Evolutionary conservation across 139 green algal species (phyloP).

Genomic region (Bryopsis sp.): DNA sequence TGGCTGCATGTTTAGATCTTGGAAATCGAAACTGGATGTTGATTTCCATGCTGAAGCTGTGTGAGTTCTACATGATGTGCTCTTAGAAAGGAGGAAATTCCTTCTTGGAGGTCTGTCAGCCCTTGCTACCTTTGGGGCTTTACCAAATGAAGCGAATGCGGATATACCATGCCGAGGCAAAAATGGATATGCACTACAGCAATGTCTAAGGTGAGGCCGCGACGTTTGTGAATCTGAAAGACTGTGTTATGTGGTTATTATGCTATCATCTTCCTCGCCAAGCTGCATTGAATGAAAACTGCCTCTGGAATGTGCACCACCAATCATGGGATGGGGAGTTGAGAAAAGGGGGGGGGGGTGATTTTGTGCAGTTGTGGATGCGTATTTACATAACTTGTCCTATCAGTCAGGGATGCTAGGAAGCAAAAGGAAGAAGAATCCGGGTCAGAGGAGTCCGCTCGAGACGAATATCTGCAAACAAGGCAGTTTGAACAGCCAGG

Average conservation of each 20-base stretch:
- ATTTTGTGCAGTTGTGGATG: not conserved
- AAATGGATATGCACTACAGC: constrained; percentile 34
- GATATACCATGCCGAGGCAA: constrained; percentile 25
- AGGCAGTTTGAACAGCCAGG: constrained; percentile 45
- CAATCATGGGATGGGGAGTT: not conserved
- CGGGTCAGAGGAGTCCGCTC: not conserved
- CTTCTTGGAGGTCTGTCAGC: too few relatives aligned
- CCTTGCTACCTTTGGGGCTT: too few relatives aligned
- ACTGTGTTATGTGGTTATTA: not conserved
- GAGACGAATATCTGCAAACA: constrained; percentile 26
- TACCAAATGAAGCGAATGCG: too few relatives aligned
- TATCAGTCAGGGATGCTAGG: not conserved
- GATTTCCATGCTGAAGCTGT: too few relatives aligned
- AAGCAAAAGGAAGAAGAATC: not conserved
- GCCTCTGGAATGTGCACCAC: not conserved
- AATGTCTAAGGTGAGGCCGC: constrained; percentile 32
- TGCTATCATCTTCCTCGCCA: not conserved
- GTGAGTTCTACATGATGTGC: too few relatives aligned
- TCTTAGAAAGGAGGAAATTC: too few relatives aligned
- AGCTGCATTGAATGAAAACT: not conserved
- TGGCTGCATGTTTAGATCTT: too few relatives aligned
- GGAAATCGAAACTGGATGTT: too few relatives aligned
- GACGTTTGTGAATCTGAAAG: constrained; percentile 10
- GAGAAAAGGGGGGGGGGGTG: not conserved
- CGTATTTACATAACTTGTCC: constrained; percentile 15